Evolutionary conservation across 441 rosid species (phyloP).

Genomic region (Manihot esculenta): DNA sequence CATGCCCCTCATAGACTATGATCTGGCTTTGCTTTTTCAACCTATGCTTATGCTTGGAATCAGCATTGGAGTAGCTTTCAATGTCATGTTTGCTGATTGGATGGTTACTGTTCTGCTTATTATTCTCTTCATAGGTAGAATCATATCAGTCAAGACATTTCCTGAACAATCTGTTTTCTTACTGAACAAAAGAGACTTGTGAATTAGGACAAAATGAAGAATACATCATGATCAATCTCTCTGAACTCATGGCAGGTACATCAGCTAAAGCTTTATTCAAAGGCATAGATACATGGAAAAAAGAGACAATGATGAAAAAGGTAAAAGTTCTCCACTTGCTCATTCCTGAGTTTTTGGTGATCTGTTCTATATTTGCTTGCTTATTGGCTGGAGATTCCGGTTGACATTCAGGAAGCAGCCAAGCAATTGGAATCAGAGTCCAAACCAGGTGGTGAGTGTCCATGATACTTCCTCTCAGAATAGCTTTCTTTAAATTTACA

Average conservation of each 20-base stretch:
- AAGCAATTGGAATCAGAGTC: slow-evolving; percentile 40
- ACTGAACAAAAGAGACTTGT: too few species aligned
- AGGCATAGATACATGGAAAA: slow-evolving; percentile 72
- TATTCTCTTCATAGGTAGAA: slow-evolving; percentile 48
- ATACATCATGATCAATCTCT: too few species aligned
- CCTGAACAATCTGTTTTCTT: too few species aligned
- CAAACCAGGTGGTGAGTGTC: slow-evolving; percentile 36
- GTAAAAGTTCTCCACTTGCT: slow-evolving; percentile 20
- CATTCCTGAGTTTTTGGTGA: slow-evolving; percentile 16
- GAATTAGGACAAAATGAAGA: too few species aligned
- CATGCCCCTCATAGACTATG: slow-evolving; percentile 58
- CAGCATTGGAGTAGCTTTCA: slow-evolving; percentile 56
- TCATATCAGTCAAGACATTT: neutral
- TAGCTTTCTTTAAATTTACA: too few species aligned
- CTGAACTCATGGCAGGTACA: slow-evolving; percentile 33
- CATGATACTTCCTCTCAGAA: neutral
- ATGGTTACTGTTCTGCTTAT: slow-evolving; percentile 61
- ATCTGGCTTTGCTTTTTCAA: slow-evolving; percentile 54
- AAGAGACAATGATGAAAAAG: slow-evolving; percentile 49
- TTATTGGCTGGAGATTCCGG: slow-evolving; percentile 4
- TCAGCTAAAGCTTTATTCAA: slow-evolving; percentile 55
- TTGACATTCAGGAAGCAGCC: slow-evolving; percentile 33
- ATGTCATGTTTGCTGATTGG: slow-evolving; percentile 67
- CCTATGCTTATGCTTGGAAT: slow-evolving; percentile 65
- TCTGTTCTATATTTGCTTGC: neutral